Evolutionary conservation across 2,329 filamentous ascomycete genomes (phyloP).

Genomic region (Cladosporium sp.): DNA sequence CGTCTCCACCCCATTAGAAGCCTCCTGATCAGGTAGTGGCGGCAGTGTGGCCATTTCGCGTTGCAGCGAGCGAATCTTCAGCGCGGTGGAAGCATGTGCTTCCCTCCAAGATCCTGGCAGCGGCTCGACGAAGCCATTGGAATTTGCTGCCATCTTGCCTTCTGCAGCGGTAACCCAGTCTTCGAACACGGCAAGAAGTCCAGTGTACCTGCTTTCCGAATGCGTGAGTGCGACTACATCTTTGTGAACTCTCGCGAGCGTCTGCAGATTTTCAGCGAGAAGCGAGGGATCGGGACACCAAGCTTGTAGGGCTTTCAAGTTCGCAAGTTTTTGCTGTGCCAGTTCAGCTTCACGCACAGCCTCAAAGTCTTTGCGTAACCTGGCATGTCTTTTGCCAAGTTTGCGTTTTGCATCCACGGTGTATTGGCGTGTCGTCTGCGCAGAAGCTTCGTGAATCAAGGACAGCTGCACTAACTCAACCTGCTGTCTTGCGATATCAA

Average conservation of each 20-base stretch:
- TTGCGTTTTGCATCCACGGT: slow-evolving; percentile 54
- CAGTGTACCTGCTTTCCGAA: slow-evolving; percentile 46
- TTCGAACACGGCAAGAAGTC: slow-evolving; percentile 60
- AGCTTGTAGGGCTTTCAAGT: slow-evolving; percentile 53
- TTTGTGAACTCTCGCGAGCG: slow-evolving; percentile 39
- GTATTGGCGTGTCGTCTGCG: slow-evolving; percentile 52
- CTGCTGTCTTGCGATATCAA: slow-evolving; percentile 44
- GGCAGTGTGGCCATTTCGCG: slow-evolving; percentile 52
- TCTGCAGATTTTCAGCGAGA: slow-evolving; percentile 59
- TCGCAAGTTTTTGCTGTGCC: slow-evolving; percentile 47
- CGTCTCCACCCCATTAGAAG: slow-evolving; percentile 29
- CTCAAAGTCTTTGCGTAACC: slow-evolving; percentile 34
- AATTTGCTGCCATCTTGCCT: slow-evolving; percentile 39
- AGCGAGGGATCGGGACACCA: slow-evolving; percentile 48
- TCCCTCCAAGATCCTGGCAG: slow-evolving; percentile 61
- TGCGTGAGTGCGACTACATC: slow-evolving; percentile 15
- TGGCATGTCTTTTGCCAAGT: slow-evolving; percentile 30
- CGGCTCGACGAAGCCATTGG: slow-evolving; percentile 53
- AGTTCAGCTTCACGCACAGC: slow-evolving; percentile 36
- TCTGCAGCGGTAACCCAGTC: slow-evolving; percentile 51
- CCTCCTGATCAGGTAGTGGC: slow-evolving; percentile 19
- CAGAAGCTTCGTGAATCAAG: slow-evolving; percentile 60
- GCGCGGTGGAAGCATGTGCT: slow-evolving; percentile 54
- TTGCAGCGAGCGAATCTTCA: slow-evolving; percentile 58
- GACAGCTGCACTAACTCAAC: slow-evolving; percentile 66